These are phyloP conservation scores for Lactarius evosmus DNA, from an alignment of 768 basidiomycete genomes.

Conservation along the genomic window DNA sequence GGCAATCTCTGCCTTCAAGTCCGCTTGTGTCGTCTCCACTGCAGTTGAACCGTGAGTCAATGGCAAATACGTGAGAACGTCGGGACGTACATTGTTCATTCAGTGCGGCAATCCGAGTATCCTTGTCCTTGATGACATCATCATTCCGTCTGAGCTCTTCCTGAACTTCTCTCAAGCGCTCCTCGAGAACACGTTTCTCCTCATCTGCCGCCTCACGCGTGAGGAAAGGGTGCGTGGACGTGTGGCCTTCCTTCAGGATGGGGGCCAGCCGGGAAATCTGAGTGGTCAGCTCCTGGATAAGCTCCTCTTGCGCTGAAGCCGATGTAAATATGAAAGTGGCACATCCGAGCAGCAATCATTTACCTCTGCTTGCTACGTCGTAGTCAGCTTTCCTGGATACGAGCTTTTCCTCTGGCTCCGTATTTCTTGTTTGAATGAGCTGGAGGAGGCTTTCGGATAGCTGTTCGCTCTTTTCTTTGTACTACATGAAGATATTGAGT, in stretches of 20 bases:
- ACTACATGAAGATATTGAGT: conserved; percentile 3
- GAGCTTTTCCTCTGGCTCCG: conserved; percentile 61
- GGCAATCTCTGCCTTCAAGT: conserved; percentile 64
- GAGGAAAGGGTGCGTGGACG: conserved; percentile 58
- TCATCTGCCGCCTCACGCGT: conserved; percentile 72
- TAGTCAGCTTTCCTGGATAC: conserved; percentile 49
- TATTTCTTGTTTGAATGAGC: conserved; percentile 51
- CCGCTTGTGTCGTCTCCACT: conserved; percentile 52
- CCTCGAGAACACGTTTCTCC: conserved; percentile 53
- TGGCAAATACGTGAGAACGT: conserved; percentile 2
- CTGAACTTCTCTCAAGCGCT: conserved; percentile 46
- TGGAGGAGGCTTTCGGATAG: conserved; percentile 59
- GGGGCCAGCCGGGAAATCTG: conserved; percentile 56
- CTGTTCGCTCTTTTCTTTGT: conserved; percentile 32
- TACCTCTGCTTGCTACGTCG: conserved; percentile 53
- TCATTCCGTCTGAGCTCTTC: conserved; percentile 45
- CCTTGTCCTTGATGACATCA: conserved; percentile 41
- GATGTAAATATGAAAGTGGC: conserved; percentile 5
- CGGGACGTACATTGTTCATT: conserved; percentile 45
- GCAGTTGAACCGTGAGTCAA: conserved; percentile 13
- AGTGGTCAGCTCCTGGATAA: conserved; percentile 52
- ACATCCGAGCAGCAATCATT: conserved; percentile 18
- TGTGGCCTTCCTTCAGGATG: conserved; percentile 47
- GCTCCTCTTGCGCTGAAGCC: conserved; percentile 52
- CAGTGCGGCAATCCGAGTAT: conserved; percentile 46